Conservation (phyloP, 306 rosid genomes). For the Mucuna pruriens region DNA sequence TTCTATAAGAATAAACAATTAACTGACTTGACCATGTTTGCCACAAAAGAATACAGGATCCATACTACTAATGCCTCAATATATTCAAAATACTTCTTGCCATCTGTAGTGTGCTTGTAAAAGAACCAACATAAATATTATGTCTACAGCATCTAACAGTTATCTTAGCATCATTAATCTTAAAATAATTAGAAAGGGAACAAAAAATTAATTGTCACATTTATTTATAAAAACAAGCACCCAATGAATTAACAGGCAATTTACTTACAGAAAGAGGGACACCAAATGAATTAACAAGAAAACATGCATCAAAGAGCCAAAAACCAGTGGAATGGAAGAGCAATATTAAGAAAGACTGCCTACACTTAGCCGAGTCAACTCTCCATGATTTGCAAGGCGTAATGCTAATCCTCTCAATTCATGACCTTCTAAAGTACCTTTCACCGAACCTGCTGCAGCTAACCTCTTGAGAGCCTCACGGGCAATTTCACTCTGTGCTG, state of each 20-base stretch:
- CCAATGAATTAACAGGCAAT: background rate
- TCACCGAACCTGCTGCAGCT: slow-evolving; percentile 93
- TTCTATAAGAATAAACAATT: slow-evolving; percentile 18
- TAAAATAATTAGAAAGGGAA: background rate
- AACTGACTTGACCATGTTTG: background rate
- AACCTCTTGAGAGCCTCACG: slow-evolving; percentile 96
- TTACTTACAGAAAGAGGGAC: background rate
- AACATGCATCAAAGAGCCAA: slow-evolving; percentile 33
- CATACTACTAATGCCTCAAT: background rate
- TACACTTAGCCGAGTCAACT: slow-evolving; percentile 92
- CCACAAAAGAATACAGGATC: background rate
- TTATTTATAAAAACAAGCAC: background rate
- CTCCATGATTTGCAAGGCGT: slow-evolving; percentile 97
- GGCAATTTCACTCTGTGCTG: slow-evolving; percentile 97
- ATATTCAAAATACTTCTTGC: background rate
- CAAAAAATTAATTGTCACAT: background rate
- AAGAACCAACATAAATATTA: slow-evolving; percentile 1
- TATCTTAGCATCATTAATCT: slow-evolving; percentile 13
- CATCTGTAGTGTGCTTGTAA: background rate
- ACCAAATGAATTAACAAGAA: slow-evolving; percentile 17
- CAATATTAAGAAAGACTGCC: slow-evolving; percentile 41
- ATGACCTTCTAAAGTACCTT: slow-evolving; percentile 95
- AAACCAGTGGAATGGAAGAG: slow-evolving; percentile 25
- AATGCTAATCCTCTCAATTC: slow-evolving; percentile 87
- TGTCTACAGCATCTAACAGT: background rate